Evolutionary conservation across 2,329 filamentous ascomycete species (phyloP), one percentile per base, ranked within the genome.

Genomic region (Fusarium goolgardi): DNA sequence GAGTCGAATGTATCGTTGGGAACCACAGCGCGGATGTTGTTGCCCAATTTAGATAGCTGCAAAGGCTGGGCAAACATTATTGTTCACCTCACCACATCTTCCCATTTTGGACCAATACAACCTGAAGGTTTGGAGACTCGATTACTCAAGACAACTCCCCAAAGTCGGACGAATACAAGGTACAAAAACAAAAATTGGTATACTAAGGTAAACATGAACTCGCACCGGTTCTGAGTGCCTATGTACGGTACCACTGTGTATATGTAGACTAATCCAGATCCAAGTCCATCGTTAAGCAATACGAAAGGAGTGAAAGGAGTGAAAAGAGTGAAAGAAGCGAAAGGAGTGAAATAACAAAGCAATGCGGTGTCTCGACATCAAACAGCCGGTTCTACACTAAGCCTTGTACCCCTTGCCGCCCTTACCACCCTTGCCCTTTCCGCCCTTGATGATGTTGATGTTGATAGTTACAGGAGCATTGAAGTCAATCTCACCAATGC

Each of bases 391-490:
- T 45, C 15, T n/a, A 16, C 13, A 23, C 46, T 50, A 50, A 27
- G 46, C 46, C 32, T 37, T 50, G 7, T 20, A 50, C 1, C 20
- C 9, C 46, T 49, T 20, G 9, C 29, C 35, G 9, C 29, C 35
- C 35, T 37, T 37, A n/a, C 34, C 32, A 4, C 45, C 45, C 25
- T 46, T 46, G 4, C 55, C 55, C n/a, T 53, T 61, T 5, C 55
- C 45, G 6, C 58, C 58, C 27, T 54, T 54, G 46, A 27, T 25
- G 21, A 61, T 49, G 50, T 65, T 59, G 40, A 72, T 53, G 34
- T 72, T 72, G 55, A 72, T 71, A 32, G 68, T 72, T 29, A 72
- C 62, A 15, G 70, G 65, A n/a, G 49, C 32, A 25, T 67, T 71
- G 35, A 73, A 73, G 47, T 72, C 56, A 5, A 73, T 23, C 6